Base-by-base conservation (phyloP, 1,139 yeast genomes). In the Magnusiomyces ingens region DNA sequence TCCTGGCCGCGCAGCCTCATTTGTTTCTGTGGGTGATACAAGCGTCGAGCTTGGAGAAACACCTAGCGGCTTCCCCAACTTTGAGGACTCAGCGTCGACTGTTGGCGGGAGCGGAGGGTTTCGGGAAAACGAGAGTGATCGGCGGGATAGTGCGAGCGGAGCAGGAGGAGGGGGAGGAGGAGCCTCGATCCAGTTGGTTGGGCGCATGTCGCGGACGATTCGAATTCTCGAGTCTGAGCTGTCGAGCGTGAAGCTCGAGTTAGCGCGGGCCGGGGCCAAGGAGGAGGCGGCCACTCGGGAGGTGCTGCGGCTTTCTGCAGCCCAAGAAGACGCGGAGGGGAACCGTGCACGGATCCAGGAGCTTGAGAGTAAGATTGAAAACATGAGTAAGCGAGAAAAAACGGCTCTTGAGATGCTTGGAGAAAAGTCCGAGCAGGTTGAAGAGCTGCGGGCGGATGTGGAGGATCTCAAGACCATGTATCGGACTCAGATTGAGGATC, bases 381-480 rank as follows among this genome's bases (percentile, higher is more conserved):
- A 56, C n/a, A 57, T 67, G 54, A 63, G 63, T 43, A 55, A 59
- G 41, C 63, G 77, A 26, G 73, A 78, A 56, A 83, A 81, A 54
- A 77, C 84, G 2, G 80, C 93, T 57, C 71, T 91, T 57, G 88
- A 85, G 62, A 69, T 89, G 58, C 75, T 91, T 18, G 97, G 97
- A 3, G 97, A 91, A 63, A 90, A 91, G 66, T 79, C 90, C 13
- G 99, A 94, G 67, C 78, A 76, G 59, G 93, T 88, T 5, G 87
- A 84, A 54, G 99, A 93, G 68, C 74, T 94, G 52, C 76, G 77
- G 59, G 96, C 95, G 3, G 99, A 93, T 65, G 93, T 94, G 15
- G 77, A 75, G 5, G 99, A 93, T 67, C 74, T 93, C 68, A 93
- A 91, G 68, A 91, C 85, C 44, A 74, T 91, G 73, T 80, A 90